A percentile compares a stretch with the other conserved stretches of the same genome.
Conservation (phyloP, 495 filamentous ascomycete species). For the Tricharina praecox region DNA sequence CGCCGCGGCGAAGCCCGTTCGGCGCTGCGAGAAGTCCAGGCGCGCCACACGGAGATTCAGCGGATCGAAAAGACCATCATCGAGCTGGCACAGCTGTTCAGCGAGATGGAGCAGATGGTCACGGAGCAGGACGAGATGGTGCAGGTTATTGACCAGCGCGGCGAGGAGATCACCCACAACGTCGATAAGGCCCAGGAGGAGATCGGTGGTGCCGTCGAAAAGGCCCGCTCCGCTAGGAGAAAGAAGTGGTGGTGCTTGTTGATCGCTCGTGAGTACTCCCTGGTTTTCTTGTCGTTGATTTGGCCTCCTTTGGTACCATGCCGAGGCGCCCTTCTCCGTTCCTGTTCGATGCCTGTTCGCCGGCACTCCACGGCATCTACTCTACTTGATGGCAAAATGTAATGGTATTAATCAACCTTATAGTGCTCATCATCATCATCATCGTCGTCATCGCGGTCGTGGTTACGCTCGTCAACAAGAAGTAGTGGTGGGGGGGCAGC, state of each 20-base stretch:
- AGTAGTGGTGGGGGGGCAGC: background rate
- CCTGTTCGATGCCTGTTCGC: slow-evolving; percentile 5
- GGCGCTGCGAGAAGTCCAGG: slow-evolving; percentile 56
- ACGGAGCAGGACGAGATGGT: slow-evolving; percentile 67
- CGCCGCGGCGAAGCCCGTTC: slow-evolving; percentile 65
- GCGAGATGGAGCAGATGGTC: slow-evolving; percentile 67
- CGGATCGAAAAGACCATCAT: slow-evolving; percentile 79
- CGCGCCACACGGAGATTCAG: slow-evolving; percentile 74
- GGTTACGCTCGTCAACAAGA: slow-evolving; percentile 20
- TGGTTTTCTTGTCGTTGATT: background rate
- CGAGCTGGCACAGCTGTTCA: slow-evolving; percentile 67
- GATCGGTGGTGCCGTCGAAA: slow-evolving; percentile 57
- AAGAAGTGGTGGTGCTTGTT: slow-evolving; percentile 98
- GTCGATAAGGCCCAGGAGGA: slow-evolving; percentile 66
- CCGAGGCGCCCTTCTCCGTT: too few relatives aligned
- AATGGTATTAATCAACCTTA: too few relatives aligned
- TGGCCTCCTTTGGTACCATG: too few relatives aligned
- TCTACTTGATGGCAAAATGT: too few relatives aligned
- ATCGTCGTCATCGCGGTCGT: slow-evolving; percentile 23
- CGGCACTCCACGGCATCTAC: too few relatives aligned
- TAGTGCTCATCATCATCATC: slow-evolving; percentile 25
- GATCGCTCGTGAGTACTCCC: slow-evolving; percentile 50
- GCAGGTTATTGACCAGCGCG: slow-evolving; percentile 61
- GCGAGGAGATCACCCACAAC: slow-evolving; percentile 59
- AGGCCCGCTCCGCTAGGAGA: slow-evolving; percentile 59